phyloP scores from a whole-genome alignment of 306 rosid genomes.

The Inga laurina region DNA sequence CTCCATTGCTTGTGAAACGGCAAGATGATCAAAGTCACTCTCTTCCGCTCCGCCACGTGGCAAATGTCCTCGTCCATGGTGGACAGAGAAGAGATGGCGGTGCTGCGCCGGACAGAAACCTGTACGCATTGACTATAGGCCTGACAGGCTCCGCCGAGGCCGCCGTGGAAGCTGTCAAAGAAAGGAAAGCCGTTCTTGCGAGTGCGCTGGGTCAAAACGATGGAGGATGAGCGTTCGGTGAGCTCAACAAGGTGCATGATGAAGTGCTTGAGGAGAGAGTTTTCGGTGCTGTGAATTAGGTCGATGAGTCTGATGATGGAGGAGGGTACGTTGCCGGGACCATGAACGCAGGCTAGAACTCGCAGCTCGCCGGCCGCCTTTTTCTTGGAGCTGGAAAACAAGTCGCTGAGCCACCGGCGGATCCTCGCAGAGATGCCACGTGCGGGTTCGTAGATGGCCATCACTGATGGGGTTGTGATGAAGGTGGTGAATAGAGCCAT shows the following conservation, averaged over 20 bases:
- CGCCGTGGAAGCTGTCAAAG: too few species aligned
- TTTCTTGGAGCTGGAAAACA: neutral
- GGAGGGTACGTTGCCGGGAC: conserved; percentile 56
- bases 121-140: neutral
- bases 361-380: conserved; percentile 34
- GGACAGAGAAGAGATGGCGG: conserved; percentile 50
- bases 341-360: conserved; percentile 70
- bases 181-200: conserved; percentile 72
- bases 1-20: conserved; percentile 70
- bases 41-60: conserved; percentile 69
- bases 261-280: neutral
- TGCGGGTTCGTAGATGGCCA: conserved; percentile 72
- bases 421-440: conserved; percentile 33
- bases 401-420: neutral
- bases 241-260: neutral
- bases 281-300: neutral
- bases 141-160: conserved; percentile 48
- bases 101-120: too few species aligned
- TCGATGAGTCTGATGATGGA: conserved; percentile 21
- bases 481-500: conserved; percentile 92
- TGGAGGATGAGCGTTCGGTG: neutral
- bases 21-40: conserved; percentile 65
- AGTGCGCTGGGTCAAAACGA: conserved; percentile 24
- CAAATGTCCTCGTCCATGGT: conserved; percentile 81
- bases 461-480: conserved; percentile 77